Evolutionary conservation across 129 eudicot species (phyloP).

Genomic region (Tagetes erecta): DNA sequence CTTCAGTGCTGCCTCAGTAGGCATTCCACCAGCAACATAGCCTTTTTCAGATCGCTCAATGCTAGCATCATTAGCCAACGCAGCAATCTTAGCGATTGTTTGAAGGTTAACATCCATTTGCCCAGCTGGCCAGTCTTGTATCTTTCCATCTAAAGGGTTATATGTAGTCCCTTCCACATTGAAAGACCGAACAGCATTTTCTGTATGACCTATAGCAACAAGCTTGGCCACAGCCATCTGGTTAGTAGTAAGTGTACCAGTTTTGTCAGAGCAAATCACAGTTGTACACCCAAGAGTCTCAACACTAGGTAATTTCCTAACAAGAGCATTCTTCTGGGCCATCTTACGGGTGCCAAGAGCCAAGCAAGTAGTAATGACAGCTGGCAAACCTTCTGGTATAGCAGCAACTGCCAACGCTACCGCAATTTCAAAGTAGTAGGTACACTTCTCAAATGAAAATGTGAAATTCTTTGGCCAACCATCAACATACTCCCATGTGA

Average conservation of each 20-base stretch:
- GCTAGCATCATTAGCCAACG: conserved; percentile 88
- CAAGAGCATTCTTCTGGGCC: conserved; percentile 88
- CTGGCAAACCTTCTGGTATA: conserved; percentile 89
- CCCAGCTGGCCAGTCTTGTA: conserved; percentile 71
- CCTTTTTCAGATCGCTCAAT: conserved; percentile 61
- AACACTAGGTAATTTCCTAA: conserved; percentile 81
- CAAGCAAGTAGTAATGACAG: conserved; percentile 83
- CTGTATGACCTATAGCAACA: conserved; percentile 64
- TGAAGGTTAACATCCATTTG: conserved; percentile 75
- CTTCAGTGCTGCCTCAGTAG: conserved; percentile 93
- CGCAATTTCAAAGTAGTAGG: conserved; percentile 81
- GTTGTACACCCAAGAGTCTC: conserved; percentile 94
- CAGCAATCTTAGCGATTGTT: conserved; percentile 73
- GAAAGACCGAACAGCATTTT: conserved; percentile 38
- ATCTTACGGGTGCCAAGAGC: conserved; percentile 86
- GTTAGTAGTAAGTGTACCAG: conserved; percentile 77
- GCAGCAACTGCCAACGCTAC: conserved; percentile 97
- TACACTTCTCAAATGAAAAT: conserved; percentile 81
- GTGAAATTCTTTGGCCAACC: conserved; percentile 76
- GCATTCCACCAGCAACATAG: conserved; percentile 72
- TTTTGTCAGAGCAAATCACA: conserved; percentile 84
- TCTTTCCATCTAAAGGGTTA: conserved; percentile 72
- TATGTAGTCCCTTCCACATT: conserved; percentile 82
- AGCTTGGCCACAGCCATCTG: conserved; percentile 85
- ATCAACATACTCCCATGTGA: conserved; percentile 68